Percentiles rank a stretch among this genome's conserved stretches.
These are phyloP conservation scores for Chloromonas sp. DNA, from an alignment of 163 green algal species.

Conservation along the genomic window DNA sequence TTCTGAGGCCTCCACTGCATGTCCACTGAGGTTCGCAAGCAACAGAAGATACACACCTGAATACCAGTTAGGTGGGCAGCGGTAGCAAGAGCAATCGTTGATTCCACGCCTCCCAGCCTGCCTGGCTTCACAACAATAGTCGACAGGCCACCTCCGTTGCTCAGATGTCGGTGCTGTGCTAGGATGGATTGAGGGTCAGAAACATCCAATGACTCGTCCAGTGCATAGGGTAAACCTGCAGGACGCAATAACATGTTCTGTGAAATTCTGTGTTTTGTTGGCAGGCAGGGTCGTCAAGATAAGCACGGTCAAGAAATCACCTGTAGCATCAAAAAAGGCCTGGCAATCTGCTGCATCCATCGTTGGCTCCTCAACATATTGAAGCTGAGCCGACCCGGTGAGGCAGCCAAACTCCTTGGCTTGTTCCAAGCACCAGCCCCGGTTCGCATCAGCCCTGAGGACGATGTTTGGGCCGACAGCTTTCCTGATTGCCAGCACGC, in stretches of 20 bases:
- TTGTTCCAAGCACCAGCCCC: slow-evolving; percentile 67
- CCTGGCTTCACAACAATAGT: slow-evolving; percentile 76
- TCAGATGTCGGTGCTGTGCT: not conserved
- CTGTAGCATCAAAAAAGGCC: slow-evolving; percentile 38
- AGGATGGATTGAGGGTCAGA: not conserved
- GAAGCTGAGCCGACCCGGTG: slow-evolving; percentile 24
- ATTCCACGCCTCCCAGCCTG: slow-evolving; percentile 64
- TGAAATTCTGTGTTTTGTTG: not conserved
- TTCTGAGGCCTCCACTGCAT: not conserved
- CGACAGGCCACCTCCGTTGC: slow-evolving; percentile 20
- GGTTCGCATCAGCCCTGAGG: slow-evolving; percentile 87
- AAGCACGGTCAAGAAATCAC: slow-evolving; percentile 15
- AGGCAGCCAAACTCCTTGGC: slow-evolving; percentile 58
- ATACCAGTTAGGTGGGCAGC: slow-evolving; percentile 38
- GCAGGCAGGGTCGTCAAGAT: not conserved
- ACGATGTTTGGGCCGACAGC: slow-evolving; percentile 57
- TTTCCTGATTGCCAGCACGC: slow-evolving; percentile 56
- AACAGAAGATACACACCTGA: slow-evolving; percentile 9
- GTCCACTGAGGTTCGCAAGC: not conserved
- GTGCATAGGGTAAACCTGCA: not conserved
- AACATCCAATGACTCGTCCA: slow-evolving; percentile 12
- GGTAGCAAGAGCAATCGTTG: slow-evolving; percentile 23
- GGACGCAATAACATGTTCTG: not conserved
- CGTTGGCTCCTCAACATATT: slow-evolving; percentile 69
- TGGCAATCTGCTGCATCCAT: not conserved